These are phyloP conservation scores for Gymnopus androsaceus DNA, from an alignment of 1,284 basidiomycete species.

Conservation along the genomic window DNA sequence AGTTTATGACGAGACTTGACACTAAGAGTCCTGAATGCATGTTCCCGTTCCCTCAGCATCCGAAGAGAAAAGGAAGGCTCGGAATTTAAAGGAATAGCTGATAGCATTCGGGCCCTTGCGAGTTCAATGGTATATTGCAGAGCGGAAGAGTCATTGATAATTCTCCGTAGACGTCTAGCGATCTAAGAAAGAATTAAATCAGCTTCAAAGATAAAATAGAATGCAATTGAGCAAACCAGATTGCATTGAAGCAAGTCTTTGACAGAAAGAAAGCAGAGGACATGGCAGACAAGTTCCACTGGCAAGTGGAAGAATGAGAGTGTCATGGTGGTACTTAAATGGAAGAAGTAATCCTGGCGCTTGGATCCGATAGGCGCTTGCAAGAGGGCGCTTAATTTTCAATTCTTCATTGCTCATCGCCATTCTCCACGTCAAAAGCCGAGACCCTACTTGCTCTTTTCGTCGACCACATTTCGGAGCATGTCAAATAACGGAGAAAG, in stretches of 20 bases:
- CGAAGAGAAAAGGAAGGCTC: slow-evolving; percentile 37
- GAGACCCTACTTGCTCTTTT: neutral
- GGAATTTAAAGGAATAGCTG: slow-evolving; percentile 30
- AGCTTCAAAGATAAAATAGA: slow-evolving; percentile 2
- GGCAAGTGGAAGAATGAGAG: slow-evolving; percentile 34
- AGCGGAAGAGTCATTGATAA: slow-evolving; percentile 42
- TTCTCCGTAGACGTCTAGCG: slow-evolving; percentile 36
- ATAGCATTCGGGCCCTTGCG: slow-evolving; percentile 42
- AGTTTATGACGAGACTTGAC: slow-evolving; percentile 39
- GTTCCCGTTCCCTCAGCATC: slow-evolving; percentile 42
- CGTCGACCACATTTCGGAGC: neutral
- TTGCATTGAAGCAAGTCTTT: slow-evolving; percentile 40
- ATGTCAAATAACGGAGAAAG: neutral
- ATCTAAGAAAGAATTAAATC: slow-evolving; percentile 34
- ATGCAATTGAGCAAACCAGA: slow-evolving; percentile 28
- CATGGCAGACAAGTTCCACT: slow-evolving; percentile 44
- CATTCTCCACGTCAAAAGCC: neutral
- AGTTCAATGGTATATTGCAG: slow-evolving; percentile 51
- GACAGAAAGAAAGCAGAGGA: slow-evolving; percentile 38
- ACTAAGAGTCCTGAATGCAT: slow-evolving; percentile 44
- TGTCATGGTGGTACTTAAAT: neutral
- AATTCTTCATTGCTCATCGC: neutral
- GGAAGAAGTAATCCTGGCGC: neutral
- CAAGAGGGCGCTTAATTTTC: neutral
- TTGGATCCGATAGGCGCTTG: neutral